A percentile compares a stretch with the other conserved stretches of the same genome.
Conservation (phyloP, 78 protist genomes). For the Pigoraptor vietnamica region DNA sequence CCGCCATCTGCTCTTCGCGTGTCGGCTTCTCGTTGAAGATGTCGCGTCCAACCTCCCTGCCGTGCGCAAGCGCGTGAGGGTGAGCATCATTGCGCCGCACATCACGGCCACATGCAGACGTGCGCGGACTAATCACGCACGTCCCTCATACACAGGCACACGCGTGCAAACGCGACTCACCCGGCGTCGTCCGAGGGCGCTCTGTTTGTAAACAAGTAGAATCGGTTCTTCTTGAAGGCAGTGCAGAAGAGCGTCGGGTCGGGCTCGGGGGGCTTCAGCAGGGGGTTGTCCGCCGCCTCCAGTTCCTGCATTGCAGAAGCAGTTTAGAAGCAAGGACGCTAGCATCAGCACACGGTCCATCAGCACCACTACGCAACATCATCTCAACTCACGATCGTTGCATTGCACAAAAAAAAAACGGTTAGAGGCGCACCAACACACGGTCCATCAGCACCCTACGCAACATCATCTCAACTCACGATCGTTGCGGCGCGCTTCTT, state of each 20-base stretch:
- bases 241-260: slow-evolving; percentile 84
- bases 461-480: no score
- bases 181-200: slow-evolving; percentile 72
- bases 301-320: slow-evolving; percentile 1
- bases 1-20: slow-evolving; percentile 58
- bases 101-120: no score
- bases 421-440: no score
- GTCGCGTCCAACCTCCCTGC: slow-evolving; percentile 69
- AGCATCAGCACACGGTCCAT: no score
- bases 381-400: no score
- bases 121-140: background rate
- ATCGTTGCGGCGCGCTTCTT: slow-evolving; percentile 19
- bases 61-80: background rate
- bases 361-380: no score
- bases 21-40: slow-evolving; percentile 91
- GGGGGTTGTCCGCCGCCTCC: slow-evolving; percentile 14
- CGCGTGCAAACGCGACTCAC: background rate
- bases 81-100: no score
- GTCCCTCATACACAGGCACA: background rate
- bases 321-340: background rate
- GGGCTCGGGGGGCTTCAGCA: slow-evolving; percentile 22
- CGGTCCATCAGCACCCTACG: no score
- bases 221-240: slow-evolving; percentile 69
- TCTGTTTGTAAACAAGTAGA: slow-evolving; percentile 76
- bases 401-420: no score